Base-by-base conservation (phyloP, 176 grass and related monocot species). In the Lolium rigidum region DNA sequence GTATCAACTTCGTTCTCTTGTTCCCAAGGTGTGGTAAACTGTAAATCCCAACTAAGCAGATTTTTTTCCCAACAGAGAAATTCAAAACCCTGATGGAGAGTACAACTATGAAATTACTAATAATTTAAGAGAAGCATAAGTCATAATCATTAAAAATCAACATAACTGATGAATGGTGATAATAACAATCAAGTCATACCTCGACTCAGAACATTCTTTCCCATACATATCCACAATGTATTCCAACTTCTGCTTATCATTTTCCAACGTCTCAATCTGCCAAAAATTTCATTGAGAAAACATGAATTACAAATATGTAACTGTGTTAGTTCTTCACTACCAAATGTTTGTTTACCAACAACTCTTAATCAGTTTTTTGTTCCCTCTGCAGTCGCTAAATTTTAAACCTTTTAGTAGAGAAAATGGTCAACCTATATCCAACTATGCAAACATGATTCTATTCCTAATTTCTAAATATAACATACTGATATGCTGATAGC, bases 201-300 rank as follows among this genome's bases (percentile, higher is more conserved):
- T 95, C 58, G 88, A 87, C 76, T 92, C 91, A 52, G 84, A 89
- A 92, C 81, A 90, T 94, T 89, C 93, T 85, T 94, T 82, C 13
- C 78, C 87, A 41, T 94, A 88, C 91, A 94, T 98, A 89, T 95
- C 96, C 89, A 93, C 85, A 70, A 95, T 89, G 70, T 86, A 94
- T 87, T 95, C 88, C 51, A 93, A 63, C 83, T 89, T 92, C 86
- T 94, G 91, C 65, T 92, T 95, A 92, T 95, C 91, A 63, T 89
- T 80, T 84, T 95, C 93, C 86, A 95, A 86, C 10, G 80, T 88
- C 73, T 95, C 90, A 81, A 98, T 76, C 96, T 98, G 89, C 82
- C 82, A 4, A 94, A 85, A 83, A 85, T 26, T 65, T 85, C 73
- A 67, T 74, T 64, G 46, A 62, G 26, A 88, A 87, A 51, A 41